phyloP scores from a whole-genome alignment of 2,329 filamentous ascomycete species.

The Pseudocercospora crystallina region DNA sequence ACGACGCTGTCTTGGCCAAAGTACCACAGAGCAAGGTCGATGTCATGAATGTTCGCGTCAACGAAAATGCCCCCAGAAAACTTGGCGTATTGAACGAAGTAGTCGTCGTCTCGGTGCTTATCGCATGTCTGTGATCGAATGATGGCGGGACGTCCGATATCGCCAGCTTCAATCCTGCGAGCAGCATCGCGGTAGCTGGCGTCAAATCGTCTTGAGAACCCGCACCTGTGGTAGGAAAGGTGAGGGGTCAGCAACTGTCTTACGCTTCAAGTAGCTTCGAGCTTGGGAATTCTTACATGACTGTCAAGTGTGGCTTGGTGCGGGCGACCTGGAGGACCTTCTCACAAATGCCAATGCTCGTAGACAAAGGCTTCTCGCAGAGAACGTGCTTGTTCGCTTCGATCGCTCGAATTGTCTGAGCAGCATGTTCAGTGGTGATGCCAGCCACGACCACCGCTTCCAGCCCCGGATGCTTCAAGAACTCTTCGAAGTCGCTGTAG shows the following conservation, averaged over 20 bases:
- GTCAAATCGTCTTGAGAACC: conserved; percentile 67
- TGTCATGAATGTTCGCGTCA: conserved; percentile 70
- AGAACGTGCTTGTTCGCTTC: conserved; percentile 56
- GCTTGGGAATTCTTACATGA: conserved; percentile 48
- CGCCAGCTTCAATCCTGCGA: conserved; percentile 51
- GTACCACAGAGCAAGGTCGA: conserved; percentile 65
- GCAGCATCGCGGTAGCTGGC: conserved; percentile 63
- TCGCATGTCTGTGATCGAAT: conserved; percentile 68
- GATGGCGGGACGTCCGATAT: conserved; percentile 61
- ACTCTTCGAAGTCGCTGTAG: conserved; percentile 57
- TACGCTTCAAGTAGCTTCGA: no score
- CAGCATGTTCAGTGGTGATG: conserved; percentile 57
- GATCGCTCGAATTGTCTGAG: conserved; percentile 59
- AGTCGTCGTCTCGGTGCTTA: conserved; percentile 63
- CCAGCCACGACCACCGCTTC: conserved; percentile 58
- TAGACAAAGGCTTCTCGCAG: conserved; percentile 62
- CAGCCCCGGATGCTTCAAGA: conserved; percentile 56
- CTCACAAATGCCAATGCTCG: conserved; percentile 59
- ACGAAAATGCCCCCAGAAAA: conserved; percentile 69
- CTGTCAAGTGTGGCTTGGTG: conserved; percentile 60
- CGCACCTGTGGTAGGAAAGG: conserved; percentile 34
- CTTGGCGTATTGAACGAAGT: conserved; percentile 67
- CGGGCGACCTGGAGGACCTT: conserved; percentile 59
- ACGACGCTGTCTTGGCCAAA: conserved; percentile 56
- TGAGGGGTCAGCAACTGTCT: no score